Conservation (phyloP, 2,329 filamentous ascomycete genomes). For the Botryosphaeria dothidea region DNA sequence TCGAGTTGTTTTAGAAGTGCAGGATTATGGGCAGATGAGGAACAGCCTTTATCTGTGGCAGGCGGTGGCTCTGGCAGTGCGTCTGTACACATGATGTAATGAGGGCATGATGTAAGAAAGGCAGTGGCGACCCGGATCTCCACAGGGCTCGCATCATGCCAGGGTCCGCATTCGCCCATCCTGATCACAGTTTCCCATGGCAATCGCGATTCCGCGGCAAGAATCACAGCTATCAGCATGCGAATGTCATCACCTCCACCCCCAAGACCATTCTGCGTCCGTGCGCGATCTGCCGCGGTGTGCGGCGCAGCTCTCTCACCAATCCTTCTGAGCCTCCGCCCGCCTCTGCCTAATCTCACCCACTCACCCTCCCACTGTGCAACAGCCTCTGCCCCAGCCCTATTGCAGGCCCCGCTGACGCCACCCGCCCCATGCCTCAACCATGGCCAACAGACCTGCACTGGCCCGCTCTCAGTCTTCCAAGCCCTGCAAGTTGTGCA, state of each 20-base stretch:
- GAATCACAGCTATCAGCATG: not conserved
- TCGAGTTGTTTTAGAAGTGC: too few relatives aligned
- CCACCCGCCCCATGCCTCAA: not conserved
- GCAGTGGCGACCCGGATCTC: too few relatives aligned
- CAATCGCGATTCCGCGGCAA: not conserved
- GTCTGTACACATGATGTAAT: too few relatives aligned
- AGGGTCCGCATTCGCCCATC: too few relatives aligned
- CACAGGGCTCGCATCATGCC: too few relatives aligned
- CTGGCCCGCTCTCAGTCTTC: not conserved
- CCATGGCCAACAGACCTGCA: not conserved
- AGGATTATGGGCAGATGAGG: too few relatives aligned
- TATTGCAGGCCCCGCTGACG: not conserved
- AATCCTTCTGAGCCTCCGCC: not conserved
- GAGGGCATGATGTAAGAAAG: not conserved
- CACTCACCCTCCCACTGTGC: not conserved
- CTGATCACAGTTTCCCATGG: too few relatives aligned
- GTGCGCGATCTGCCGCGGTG: not conserved
- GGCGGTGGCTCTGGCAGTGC: too few relatives aligned
- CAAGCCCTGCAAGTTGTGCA: slow-evolving; percentile 1
- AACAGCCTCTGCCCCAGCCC: not conserved
- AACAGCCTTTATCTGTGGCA: not conserved
- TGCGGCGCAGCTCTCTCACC: not conserved
- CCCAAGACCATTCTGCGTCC: not conserved
- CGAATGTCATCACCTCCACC: not conserved
- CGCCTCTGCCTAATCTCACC: not conserved